Evolutionary conservation across 2,329 filamentous ascomycete species (phyloP), one percentile per base, ranked within the genome.

Genomic region (Mollisiaceae sp.): DNA sequence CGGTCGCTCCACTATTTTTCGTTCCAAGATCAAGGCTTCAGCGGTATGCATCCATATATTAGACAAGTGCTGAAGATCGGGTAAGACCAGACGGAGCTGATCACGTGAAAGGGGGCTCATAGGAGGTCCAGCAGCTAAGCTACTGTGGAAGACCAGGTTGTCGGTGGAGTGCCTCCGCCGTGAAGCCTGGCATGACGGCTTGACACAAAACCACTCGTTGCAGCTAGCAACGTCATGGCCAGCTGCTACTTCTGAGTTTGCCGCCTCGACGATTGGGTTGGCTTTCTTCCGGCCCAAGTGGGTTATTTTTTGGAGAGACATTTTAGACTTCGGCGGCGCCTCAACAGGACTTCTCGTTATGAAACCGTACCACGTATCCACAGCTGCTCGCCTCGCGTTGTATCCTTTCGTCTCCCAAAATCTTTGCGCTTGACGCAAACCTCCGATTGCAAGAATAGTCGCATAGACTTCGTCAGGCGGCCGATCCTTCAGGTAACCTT

Each of bases 401-500:
- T 90, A 90, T 1, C 87, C 86, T 71, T 88, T 88, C 45, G 87
- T 86, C 72, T 89, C 86, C 87, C 87, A 90, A 41, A 90, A 82
- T 54, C 83, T 80, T 70, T 89, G 85, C 1, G 89, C 86, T 72
- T 89, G 85, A 9, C 87, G 82, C 63, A 90, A 77, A 1, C 87
- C 87, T 39, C 87, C 87, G 12, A 89, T 78, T 52, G 83, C 85
- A 11, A 90, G 72, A 14, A 88, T 84, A 2, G 87, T 84, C 11
- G 84, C 83, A 68, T 89, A 87, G 0, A 89, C 80, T 54, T 89
- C 86, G 64, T 89, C 87, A 1, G 86, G 76, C 0, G 87, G 87
- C 70, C 85, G 85, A 67, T 89, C 87, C 68, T 85, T 83, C 4
- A 89, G 76, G 69, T 90, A 90, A 70, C 87, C 87, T 72, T 87